Evolutionary conservation across 805 yeast genomes (phyloP), one percentile per base, ranked within the genome.

Genomic region (Wickerhamiella nectarea): DNA sequence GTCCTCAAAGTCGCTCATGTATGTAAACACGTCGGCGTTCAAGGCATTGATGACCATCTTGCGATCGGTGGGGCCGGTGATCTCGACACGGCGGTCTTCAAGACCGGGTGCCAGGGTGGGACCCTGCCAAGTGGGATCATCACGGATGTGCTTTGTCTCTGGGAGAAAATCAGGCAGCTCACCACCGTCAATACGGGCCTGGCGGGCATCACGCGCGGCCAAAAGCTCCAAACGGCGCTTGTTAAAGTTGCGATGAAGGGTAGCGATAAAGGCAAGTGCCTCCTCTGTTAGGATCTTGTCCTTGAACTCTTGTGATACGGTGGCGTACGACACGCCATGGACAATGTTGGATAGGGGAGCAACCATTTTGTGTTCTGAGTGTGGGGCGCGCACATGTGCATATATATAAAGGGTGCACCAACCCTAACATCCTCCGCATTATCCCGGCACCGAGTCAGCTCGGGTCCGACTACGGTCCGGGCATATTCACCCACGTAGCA

Each of bases 1-100:
- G 60, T 78, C 84, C 63, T 78, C 84, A 50, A 78, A 78, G 58
- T 78, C 84, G 44, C 81, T 76, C 84, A 78, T 78, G 63, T 78
- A 78, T 38, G 83, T 76, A 55, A 76, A 79, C 38, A 78, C 84
- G 36, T 69, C 68, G 12, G 82, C 70, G 64, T 77, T 77, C 56
- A 77, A 69, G 29, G 84, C 84, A 52, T 77, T 77, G 65, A 77
- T 76, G 46, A 77, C 82, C 84, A 77, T 77, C 60, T 77, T 77
- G 48, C 83, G 69, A 61, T 77, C 84, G 38, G 82, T 75, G 37
- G 84, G 84, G 33, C 85, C 85, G 39, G 84, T 78, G 62, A 78
- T 78, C 60, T 78, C 84, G 46, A 76, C 82, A 52, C 84, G 70
- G 57, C 84, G 71, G 68, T 78, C 84, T 55, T 69, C 72, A 46